Base-by-base conservation (phyloP, 2,329 filamentous ascomycete species). In the Domatiomyces globalis region DNA sequence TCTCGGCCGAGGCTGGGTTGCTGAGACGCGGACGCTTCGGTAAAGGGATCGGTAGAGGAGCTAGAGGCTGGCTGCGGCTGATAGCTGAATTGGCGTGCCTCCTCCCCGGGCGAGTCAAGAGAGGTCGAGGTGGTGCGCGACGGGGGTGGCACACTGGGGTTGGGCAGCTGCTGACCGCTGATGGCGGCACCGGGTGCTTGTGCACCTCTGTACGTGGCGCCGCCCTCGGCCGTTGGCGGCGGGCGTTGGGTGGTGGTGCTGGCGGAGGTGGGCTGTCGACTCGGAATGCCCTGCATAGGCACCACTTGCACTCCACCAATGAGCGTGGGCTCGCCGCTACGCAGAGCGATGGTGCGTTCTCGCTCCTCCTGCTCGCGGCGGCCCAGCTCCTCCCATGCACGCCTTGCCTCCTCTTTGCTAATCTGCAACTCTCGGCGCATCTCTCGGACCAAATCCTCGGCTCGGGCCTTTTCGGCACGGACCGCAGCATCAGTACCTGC, bases 321-420 rank as follows among this genome's bases (percentile, higher is more conserved):
- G 47, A 94, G 75, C 1, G 88, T 95, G 12, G 90, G 86, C 54
- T 88, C 81, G 5, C 92, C 92, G 56, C 85, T 84, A 61, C 92
- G 83, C 20, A 98, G 73, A n/a, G 87, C 88, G 25, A 80, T 76
- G 1, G 86, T 92, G 45, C 87, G 79, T 57, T 95, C 89, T 5
- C 90, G 81, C 67, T 95, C 90, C 67, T 94, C 87, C 63, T 95
- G 87, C 67, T 96, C 92, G 49, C 88, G 81, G 49, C 90, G 79
- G 20, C 92, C 92, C 1, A 98, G 79, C 67, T 96, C 92, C 70
- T 98, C 92, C 92, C 92, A 98, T 1, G 92, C 92, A 52, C 92
- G 80, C 36, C 90, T 81, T 7, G 92, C 90, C 68, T 98, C 92
- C 60, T 95, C 90, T 64, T 95, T 95, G 42, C 89, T 94, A 55